Evolutionary conservation across 2,329 filamentous ascomycete genomes (phyloP).

Genomic region (Verticillium longisporum): DNA sequence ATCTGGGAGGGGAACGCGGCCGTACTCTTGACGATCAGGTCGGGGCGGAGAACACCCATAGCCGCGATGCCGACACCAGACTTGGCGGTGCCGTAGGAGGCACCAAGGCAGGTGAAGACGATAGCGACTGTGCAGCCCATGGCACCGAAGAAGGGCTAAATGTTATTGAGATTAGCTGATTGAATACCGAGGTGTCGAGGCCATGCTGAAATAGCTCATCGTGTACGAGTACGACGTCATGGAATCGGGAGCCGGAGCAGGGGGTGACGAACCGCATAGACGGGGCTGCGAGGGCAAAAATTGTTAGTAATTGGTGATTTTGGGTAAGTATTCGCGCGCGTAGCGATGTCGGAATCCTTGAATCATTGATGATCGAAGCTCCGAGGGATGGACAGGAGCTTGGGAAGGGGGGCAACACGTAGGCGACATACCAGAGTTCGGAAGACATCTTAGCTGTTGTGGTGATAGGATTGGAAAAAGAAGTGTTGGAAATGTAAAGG

Average conservation of each 20-base stretch:
- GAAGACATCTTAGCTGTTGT: slow-evolving; percentile 59
- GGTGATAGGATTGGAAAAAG: slow-evolving; percentile 13
- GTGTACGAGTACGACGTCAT: slow-evolving; percentile 11
- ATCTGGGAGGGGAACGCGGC: neutral
- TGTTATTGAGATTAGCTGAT: slow-evolving; percentile 23
- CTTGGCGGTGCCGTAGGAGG: slow-evolving; percentile 98
- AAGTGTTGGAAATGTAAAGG: slow-evolving; percentile 4
- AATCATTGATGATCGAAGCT: slow-evolving; percentile 21
- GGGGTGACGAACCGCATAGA: slow-evolving; percentile 86
- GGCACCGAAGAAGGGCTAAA: slow-evolving; percentile 83
- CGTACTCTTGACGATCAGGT: slow-evolving; percentile 99
- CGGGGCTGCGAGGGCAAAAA: slow-evolving; percentile 57
- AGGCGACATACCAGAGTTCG: slow-evolving; percentile 70
- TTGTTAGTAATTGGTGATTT: slow-evolving; percentile 15
- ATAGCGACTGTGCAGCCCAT: slow-evolving; percentile 97
- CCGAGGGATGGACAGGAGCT: slow-evolving; percentile 21
- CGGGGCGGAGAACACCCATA: slow-evolving; percentile 96
- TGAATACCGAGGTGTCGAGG: slow-evolving; percentile 3
- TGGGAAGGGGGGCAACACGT: slow-evolving; percentile 22
- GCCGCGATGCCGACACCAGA: slow-evolving; percentile 97
- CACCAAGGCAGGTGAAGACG: slow-evolving; percentile 93
- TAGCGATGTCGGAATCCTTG: neutral
- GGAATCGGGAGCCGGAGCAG: slow-evolving; percentile 10
- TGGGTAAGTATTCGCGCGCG: slow-evolving; percentile 1
- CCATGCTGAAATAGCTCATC: slow-evolving; percentile 10